Evolutionary conservation across 208 protist species (phyloP), one percentile per base, ranked within the genome.

Genomic region (Trypanosoma boissoni): DNA sequence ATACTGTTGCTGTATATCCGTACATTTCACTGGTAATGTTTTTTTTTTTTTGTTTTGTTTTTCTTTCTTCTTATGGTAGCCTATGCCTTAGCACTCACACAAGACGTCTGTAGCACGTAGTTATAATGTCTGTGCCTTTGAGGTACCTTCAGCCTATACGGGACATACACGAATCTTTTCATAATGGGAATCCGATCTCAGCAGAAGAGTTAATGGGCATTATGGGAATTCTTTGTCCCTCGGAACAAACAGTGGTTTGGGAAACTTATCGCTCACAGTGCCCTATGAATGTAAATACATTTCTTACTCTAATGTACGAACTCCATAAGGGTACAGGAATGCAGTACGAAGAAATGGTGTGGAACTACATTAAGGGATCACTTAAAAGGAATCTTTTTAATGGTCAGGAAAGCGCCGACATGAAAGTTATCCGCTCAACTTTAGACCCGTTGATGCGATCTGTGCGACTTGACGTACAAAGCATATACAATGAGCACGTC

Each of bases 301-400:
- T 66, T 57, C 60, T 66, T 7, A 21, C 42, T 42, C 49, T 66
- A 12, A 58, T 66, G 27, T 57, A 57, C 57, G 60, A 66, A 43
- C 42, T 57, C 14, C 60, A 66, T 21, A 66, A 57, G 36, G 49
- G 41, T 9, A 57, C 51, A 37, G 6, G 41, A 24, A 46, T 58
- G 26, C 28, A 39, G 5, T 66, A 66, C 37, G 60, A 66, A 20
- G 60, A 66, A 29, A n/a, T 66, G 4, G 48, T 58, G 8, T 66
- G 60, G 60, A 58, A 51, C 16, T 66, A 58, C 32, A 58, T 66
- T 20, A 49, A 31, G 37, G 60, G 49, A 29, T 36, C 52, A 24
- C 44, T 58, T 32, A 49, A 44, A 37, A 50, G 23, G 1, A 44
- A 44, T 39, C 1, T 66, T 42, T 66, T 66, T 51, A 57, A 57